Conservation (phyloP, 1,284 basidiomycete species). For the Somion occarium region DNA sequence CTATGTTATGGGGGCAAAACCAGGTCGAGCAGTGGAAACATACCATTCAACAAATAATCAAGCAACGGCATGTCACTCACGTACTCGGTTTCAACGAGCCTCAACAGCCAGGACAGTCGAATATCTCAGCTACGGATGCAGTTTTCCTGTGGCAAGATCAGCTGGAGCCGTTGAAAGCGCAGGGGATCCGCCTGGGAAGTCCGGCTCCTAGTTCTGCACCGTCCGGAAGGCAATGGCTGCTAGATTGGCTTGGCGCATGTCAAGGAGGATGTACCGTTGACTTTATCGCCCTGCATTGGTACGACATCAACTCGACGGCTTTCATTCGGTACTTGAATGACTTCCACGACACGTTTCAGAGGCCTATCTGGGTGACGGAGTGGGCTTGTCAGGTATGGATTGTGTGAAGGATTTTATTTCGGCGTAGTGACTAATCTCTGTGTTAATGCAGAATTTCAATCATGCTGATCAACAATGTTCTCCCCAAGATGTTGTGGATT, state of each 20-base stretch:
- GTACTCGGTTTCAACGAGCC: slow-evolving; percentile 35
- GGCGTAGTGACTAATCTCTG: not conserved
- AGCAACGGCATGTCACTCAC: slow-evolving; percentile 19
- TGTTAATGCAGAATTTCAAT: slow-evolving; percentile 30
- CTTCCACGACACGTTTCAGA: slow-evolving; percentile 35
- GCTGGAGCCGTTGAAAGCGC: slow-evolving; percentile 29
- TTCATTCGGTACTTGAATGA: slow-evolving; percentile 36
- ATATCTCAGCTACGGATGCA: slow-evolving; percentile 27
- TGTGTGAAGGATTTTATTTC: not conserved
- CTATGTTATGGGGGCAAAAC: slow-evolving; percentile 33
- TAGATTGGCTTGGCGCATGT: slow-evolving; percentile 35
- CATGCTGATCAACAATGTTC: slow-evolving; percentile 29
- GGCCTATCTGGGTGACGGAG: slow-evolving; percentile 43
- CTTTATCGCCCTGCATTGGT: slow-evolving; percentile 40
- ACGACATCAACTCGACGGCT: slow-evolving; percentile 33
- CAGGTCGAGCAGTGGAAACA: slow-evolving; percentile 25
- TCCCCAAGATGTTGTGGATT: slow-evolving; percentile 29
- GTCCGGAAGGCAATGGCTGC: slow-evolving; percentile 36
- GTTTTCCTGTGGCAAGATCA: slow-evolving; percentile 30
- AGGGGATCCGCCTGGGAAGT: slow-evolving; percentile 34
- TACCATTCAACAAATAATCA: slow-evolving; percentile 28
- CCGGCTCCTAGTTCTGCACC: slow-evolving; percentile 38
- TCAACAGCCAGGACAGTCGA: slow-evolving; percentile 29
- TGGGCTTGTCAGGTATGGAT: slow-evolving; percentile 30
- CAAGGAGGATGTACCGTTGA: slow-evolving; percentile 37